Conservation (phyloP, 2,329 filamentous ascomycete species). For the Epicoccum nigrum region DNA sequence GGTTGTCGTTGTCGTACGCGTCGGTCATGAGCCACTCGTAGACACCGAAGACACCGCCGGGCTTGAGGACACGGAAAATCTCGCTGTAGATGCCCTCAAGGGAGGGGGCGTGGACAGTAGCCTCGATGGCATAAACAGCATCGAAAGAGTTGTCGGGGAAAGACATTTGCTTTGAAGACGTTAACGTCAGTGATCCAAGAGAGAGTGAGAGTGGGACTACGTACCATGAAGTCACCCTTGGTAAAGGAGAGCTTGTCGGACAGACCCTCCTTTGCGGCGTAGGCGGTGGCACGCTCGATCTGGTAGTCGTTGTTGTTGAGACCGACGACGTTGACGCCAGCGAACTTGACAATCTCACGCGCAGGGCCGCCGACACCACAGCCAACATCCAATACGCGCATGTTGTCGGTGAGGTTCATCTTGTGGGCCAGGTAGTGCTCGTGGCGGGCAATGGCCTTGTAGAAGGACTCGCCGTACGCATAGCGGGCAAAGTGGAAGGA, state of each 20-base stretch:
- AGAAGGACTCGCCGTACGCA: constrained; percentile 82
- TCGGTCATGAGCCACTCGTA: constrained; percentile 99
- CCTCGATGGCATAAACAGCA: constrained; percentile 95
- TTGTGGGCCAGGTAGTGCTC: constrained; percentile 96
- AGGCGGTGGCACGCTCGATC: constrained; percentile 88
- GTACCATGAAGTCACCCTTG: constrained; percentile 94
- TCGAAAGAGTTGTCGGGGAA: constrained; percentile 94
- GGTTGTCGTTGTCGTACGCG: constrained; percentile 86
- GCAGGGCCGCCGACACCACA: constrained; percentile 97
- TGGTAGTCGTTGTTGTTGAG: constrained; percentile 99
- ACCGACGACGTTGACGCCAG: constrained; percentile 84
- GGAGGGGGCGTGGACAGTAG: constrained; percentile 90
- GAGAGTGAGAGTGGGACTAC: constrained; percentile 13
- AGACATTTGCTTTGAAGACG: constrained; percentile 74
- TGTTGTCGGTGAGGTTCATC: constrained; percentile 83
- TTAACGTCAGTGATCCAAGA: constrained; percentile 5
- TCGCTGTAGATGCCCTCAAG: constrained; percentile 92
- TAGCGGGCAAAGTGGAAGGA: constrained; percentile 99
- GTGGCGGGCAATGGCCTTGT: constrained; percentile 90
- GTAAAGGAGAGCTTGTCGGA: constrained; percentile 80
- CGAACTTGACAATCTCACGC: constrained; percentile 95
- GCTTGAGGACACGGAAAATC: constrained; percentile 94
- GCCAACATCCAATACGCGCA: constrained; percentile 93
- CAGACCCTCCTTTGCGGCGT: constrained; percentile 81
- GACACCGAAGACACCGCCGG: constrained; percentile 92